Evolutionary conservation across 352 stramenopile species (phyloP).

Genomic region (Pythium dissotocum): DNA sequence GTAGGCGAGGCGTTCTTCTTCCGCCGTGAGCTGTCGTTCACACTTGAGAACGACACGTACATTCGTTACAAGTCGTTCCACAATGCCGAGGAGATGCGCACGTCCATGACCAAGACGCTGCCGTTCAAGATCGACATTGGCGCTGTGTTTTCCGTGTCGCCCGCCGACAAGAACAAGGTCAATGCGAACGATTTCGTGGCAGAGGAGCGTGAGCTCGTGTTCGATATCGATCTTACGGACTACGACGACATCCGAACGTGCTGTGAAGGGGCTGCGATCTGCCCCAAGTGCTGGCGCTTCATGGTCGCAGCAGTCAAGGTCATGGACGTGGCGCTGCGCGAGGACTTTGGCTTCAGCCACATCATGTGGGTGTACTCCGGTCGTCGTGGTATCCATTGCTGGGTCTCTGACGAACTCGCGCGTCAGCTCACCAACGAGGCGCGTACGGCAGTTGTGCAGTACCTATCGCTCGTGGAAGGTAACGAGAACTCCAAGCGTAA

Average conservation of each 20-base stretch:
- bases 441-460: slow-evolving; percentile 95
- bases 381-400: slow-evolving; percentile 99
- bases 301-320: slow-evolving; percentile 98
- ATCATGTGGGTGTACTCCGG: slow-evolving; percentile 99
- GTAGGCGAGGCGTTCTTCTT: slow-evolving; percentile 80
- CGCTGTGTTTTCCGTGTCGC: slow-evolving; percentile 92
- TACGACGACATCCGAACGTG: slow-evolving; percentile 99
- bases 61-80: slow-evolving; percentile 97
- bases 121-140: slow-evolving; percentile 99
- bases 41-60: slow-evolving; percentile 98
- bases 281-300: slow-evolving; percentile 96
- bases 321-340: slow-evolving; percentile 86
- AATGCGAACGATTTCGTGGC: slow-evolving; percentile 88
- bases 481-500: slow-evolving; percentile 90
- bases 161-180: slow-evolving; percentile 85
- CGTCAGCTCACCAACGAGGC: slow-evolving; percentile 95
- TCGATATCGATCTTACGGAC: slow-evolving; percentile 99
- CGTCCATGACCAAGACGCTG: slow-evolving; percentile 89
- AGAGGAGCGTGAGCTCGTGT: slow-evolving; percentile 97
- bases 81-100: slow-evolving; percentile 84
- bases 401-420: slow-evolving; percentile 96
- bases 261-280: slow-evolving; percentile 91
- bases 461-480: slow-evolving; percentile 94
- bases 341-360: slow-evolving; percentile 99
- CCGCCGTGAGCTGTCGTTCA: slow-evolving; percentile 98